Base-by-base conservation (phyloP, 2,329 filamentous ascomycete species). In the Stylonectria norvegica region DNA sequence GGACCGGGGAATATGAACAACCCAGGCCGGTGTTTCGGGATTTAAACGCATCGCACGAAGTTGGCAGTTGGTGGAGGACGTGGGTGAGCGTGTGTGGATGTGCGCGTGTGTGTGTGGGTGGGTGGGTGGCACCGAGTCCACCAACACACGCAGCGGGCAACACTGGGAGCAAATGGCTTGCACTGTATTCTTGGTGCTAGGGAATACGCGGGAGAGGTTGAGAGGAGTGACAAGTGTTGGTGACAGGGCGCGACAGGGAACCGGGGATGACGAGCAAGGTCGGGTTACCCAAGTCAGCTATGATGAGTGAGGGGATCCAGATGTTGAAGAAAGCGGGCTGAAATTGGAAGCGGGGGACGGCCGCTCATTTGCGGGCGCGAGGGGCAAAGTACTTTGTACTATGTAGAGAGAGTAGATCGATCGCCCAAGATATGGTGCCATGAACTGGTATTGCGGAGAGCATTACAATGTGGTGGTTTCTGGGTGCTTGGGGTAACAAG, bases 341-440 rank as follows among this genome's bases (percentile, higher is more conserved):
- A 52, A 45, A 42, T 48, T 41, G 36, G 52, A 39, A 55, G 43
- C 30, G 44, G 38, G 42, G 41, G 44, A 42, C 46, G 53, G 53
- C 53, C 53, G 53, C 52, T 53, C 38, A 38, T 52, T 56, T 57
- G 52, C 56, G 53, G 51, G 53, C 53, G 53, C 38, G 45, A 28
- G 30, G 27, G 28, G 36, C n/a, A n/a, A n/a, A n/a, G n/a, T n/a
- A n/a, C n/a, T n/a, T n/a, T n/a, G n/a, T n/a, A n/a, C n/a, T n/a
- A n/a, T n/a, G n/a, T n/a, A n/a, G n/a, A n/a, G n/a, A n/a, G n/a
- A n/a, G n/a, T n/a, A n/a, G n/a, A n/a, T n/a, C n/a, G n/a, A n/a
- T n/a, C n/a, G n/a, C n/a, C n/a, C n/a, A n/a, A n/a, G n/a, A n/a
- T n/a, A n/a, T n/a, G n/a, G n/a, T n/a, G n/a, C n/a, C n/a, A n/a